Base-by-base conservation (phyloP, 2,329 filamentous ascomycete genomes). In the Colletotrichum abscissum region DNA sequence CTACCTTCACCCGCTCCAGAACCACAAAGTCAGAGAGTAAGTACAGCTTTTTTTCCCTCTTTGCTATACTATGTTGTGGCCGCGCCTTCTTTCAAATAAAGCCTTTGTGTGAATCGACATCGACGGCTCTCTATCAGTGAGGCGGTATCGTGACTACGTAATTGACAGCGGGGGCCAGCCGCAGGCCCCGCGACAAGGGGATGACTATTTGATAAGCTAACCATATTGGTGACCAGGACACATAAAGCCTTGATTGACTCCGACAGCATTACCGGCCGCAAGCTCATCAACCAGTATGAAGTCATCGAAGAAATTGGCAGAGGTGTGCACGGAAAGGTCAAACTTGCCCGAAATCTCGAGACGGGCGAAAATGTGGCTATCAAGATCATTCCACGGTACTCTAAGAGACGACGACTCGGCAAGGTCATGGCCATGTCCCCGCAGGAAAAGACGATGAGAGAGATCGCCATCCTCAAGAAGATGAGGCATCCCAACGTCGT, bases 401-500 rank as follows among this genome's bases (percentile, higher is more conserved):
- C 96, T 65, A 98, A 97, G 85, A 95, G 94, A 78, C 92, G 95
- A 69, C 93, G 96, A 30, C 88, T 99, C n/a, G 97, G 97, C 66
- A 94, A 94, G 80, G 92, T 96, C 69, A 92, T 88, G 1, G 89
- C 90, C 74, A 83, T 85, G 79, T 90, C 89, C 1, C 90, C 89
- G 3, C 89, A 92, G 78, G 92, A 94, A 82, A 96, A 95, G 86
- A 95, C 94, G 69, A 98, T 98, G 85, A 93, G 94, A 81, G 97
- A 99, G 85, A 97, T 99, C 75, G 97, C 97, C 80, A 98, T 99
- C 71, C 87, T 99, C 78, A 99, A 99, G 83, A 99, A 99, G 86
- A 97, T 97, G 67, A 92, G 96, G 35, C 97, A 99, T 82, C 93
- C 94, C n/a, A 98, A 99, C 79, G 94, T 99, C 54, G 97, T 99